Evolutionary conservation across 2,329 filamentous ascomycete species (phyloP).

Genomic region (Clathrospora elynae): DNA sequence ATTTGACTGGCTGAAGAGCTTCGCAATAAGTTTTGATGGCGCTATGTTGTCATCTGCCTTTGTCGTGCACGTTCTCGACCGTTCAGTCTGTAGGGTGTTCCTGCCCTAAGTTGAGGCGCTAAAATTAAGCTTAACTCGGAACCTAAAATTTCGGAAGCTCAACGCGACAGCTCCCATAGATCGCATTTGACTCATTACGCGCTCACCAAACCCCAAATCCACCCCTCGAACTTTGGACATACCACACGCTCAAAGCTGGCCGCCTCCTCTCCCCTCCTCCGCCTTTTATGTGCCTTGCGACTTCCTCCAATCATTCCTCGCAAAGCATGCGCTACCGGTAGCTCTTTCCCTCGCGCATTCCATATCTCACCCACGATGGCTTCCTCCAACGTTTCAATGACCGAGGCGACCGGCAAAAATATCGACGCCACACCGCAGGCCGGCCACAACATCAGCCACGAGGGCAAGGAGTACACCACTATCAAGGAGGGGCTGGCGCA

Average conservation of each 20-base stretch:
- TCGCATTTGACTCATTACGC: constrained; percentile 5
- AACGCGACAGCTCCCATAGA: constrained; percentile 16
- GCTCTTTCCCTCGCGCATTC: constrained; percentile 26
- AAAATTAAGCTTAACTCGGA: constrained; percentile 39
- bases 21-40: neutral
- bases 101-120: constrained; percentile 27
- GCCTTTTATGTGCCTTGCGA: constrained; percentile 31
- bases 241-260: constrained; percentile 28
- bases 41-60: too few relatives aligned
- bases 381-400: constrained; percentile 17
- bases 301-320: constrained; percentile 14
- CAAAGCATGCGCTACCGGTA: constrained; percentile 37
- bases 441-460: constrained; percentile 49
- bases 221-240: neutral
- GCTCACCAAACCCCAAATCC: neutral
- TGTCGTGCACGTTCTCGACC: too few relatives aligned
- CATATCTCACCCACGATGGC: constrained; percentile 27
- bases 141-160: constrained; percentile 33
- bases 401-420: constrained; percentile 18
- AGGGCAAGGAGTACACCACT: constrained; percentile 62
- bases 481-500: constrained; percentile 71
- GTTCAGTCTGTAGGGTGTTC: neutral
- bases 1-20: neutral
- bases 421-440: constrained; percentile 37
- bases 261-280: constrained; percentile 11